Base-by-base conservation (phyloP, 2,329 filamentous ascomycete species). In the Grosmannia clavigera region DNA sequence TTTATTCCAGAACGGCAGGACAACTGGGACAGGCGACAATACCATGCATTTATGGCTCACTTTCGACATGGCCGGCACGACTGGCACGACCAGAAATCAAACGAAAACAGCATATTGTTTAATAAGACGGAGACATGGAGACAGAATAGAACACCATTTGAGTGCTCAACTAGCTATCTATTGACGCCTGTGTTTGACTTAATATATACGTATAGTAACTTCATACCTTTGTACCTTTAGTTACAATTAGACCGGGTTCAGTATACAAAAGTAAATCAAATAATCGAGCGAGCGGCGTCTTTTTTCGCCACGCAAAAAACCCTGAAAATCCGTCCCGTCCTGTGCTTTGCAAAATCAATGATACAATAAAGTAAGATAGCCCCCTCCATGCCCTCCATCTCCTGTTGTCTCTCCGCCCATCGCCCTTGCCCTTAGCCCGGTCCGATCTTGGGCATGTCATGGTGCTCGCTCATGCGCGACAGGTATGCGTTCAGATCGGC, bases 401-500 rank as follows among this genome's bases (percentile, higher is more conserved):
- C 46, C 40, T 35, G 27, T 12, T 43, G 11, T 55, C 43, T 52
- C 43, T 12, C 52, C 43, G 19, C 3, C 29, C 35, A 11, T 22
- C 10, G 50, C 3, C 33, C 25, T 19, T n/a, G 14, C 19, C 0
- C n/a, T 55, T 74, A 84, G 48, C 81, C 81, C 0, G 81, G 81
- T 12, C 81, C 81, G 60, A 84, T 84, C 75, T 83, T 84, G 67
- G 81, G 81, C 92, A 99, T 99, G 71, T 99, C 94, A 73, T 99
- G 92, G 75, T 99, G 94, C 74, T 99, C 94, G 74, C 90, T 96
- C 68, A 99, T 74, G 65, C 86, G 88, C 65, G 90, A 94, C 43
- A 99, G 76, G 71, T 97, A 96, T 64, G 88, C 90, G 71, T 99
- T 99, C 67, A 97, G 76, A 71, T 96, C 91, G 72, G 97, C 92